These are phyloP conservation scores for Fusarium guadeloupense DNA, from an alignment of 2,329 filamentous ascomycete species.

Conservation along the genomic window DNA sequence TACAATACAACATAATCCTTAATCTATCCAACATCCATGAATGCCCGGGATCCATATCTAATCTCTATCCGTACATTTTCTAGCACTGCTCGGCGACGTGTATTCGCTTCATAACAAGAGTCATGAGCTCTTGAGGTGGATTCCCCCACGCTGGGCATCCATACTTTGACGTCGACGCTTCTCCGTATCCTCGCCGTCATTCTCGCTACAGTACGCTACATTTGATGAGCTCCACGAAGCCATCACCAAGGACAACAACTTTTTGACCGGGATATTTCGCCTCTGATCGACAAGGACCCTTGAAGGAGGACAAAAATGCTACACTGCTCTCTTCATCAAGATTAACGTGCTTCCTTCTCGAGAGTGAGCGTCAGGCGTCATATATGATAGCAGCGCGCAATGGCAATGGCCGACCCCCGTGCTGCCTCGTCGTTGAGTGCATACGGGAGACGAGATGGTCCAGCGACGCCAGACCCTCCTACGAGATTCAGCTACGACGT, in stretches of 20 bases:
- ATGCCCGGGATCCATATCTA: constrained; percentile 12
- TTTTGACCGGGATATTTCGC: constrained; percentile 23
- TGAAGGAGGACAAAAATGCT: constrained; percentile 38
- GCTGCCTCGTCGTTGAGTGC: constrained; percentile 36
- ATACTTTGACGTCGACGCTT: constrained; percentile 24
- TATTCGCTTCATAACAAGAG: constrained; percentile 5
- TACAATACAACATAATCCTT: constrained; percentile 8
- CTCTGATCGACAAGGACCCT: constrained; percentile 34
- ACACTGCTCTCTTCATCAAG: constrained; percentile 26
- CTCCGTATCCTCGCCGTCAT: constrained; percentile 11
- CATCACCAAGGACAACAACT: constrained; percentile 36
- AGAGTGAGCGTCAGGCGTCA: constrained; percentile 29
- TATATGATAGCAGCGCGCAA: constrained; percentile 40
- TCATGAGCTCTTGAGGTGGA: constrained; percentile 39
- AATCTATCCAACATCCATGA: constrained; percentile 4
- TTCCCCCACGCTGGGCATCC: constrained; percentile 31
- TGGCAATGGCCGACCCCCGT: constrained; percentile 43
- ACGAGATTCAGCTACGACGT: constrained; percentile 42
- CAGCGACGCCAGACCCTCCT: constrained; percentile 39
- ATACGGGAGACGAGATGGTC: constrained; percentile 41
- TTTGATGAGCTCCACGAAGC: constrained; percentile 15
- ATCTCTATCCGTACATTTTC: too few relatives aligned
- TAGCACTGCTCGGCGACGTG: too few relatives aligned
- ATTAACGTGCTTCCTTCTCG: constrained; percentile 30
- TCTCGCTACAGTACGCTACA: constrained; percentile 10